phyloP scores from a whole-genome alignment of 2,329 filamentous ascomycete species.

The Ophiostoma sp. region DNA sequence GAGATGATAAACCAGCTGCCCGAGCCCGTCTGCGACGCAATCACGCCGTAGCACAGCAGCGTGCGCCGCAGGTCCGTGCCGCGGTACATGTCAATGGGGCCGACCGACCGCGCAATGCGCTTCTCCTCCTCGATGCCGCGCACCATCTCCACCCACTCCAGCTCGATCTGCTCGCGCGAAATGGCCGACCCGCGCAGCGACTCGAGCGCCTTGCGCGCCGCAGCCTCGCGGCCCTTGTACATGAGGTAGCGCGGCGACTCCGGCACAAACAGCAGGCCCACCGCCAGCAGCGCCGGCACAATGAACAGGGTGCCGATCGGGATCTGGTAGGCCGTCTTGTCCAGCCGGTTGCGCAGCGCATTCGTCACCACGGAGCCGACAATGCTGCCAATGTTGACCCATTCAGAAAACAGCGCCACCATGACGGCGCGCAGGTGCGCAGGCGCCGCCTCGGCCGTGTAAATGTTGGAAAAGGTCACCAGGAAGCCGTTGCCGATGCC shows the following conservation, averaged over 20 bases:
- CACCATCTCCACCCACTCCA: constrained; percentile 40
- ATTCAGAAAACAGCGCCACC: constrained; percentile 26
- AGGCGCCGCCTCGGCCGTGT: constrained; percentile 45
- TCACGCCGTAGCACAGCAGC: constrained; percentile 45
- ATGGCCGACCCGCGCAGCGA: constrained; percentile 33
- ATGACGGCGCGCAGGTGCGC: constrained; percentile 35
- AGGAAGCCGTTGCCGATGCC: constrained; percentile 42
- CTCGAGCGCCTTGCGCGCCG: constrained; percentile 33
- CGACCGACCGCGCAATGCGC: constrained; percentile 32
- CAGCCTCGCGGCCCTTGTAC: constrained; percentile 31
- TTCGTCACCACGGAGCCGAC: constrained; percentile 25
- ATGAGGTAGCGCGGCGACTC: constrained; percentile 44
- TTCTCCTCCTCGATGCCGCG: constrained; percentile 39
- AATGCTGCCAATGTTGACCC: constrained; percentile 28
- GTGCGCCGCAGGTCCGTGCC: constrained; percentile 46
- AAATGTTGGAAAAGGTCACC: constrained; percentile 44
- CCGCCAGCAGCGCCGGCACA: constrained; percentile 26
- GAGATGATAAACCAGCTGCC: constrained; percentile 49
- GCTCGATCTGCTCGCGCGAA: constrained; percentile 33
- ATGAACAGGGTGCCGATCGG: constrained; percentile 27
- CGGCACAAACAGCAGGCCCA: constrained; percentile 43
- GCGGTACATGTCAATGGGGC: constrained; percentile 38
- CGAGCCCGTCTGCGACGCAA: constrained; percentile 41
- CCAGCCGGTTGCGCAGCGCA: constrained; percentile 21
- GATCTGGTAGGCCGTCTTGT: constrained; percentile 27